Evolutionary conservation across 1,284 basidiomycete species (phyloP).

Genomic region (Microbotryomycetes sp.): DNA sequence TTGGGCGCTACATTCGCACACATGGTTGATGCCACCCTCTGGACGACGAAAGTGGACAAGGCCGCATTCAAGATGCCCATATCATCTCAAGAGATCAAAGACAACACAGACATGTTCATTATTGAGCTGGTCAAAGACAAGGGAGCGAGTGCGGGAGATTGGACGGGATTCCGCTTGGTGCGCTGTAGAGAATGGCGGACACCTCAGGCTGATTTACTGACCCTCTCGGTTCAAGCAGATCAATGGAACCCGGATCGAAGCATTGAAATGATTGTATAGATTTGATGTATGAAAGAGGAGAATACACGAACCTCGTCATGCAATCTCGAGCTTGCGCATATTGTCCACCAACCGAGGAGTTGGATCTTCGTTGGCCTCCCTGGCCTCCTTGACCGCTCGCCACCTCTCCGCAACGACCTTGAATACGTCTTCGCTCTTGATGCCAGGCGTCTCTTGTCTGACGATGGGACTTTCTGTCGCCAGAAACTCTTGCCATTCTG

Average conservation of each 20-base stretch:
- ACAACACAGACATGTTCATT: not conserved
- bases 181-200: not conserved
- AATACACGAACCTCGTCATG: not conserved
- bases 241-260: not conserved
- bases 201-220: not conserved
- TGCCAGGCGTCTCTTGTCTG: constrained; percentile 7
- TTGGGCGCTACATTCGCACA: constrained; percentile 1
- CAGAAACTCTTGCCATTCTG: constrained; percentile 23
- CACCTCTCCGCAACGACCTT: constrained; percentile 25
- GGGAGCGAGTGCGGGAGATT: not conserved
- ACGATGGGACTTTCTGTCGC: constrained; percentile 8
- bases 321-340: not conserved
- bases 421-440: constrained; percentile 23
- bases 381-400: constrained; percentile 9
- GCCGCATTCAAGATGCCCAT: not conserved
- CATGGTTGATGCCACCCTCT: not conserved
- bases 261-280: not conserved
- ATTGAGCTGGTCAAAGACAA: not conserved
- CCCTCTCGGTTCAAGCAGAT: not conserved
- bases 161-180: not conserved
- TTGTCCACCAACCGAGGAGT: not conserved
- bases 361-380: not conserved
- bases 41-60: not conserved
- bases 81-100: not conserved
- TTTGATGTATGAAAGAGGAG: not conserved